A percentile compares a stretch with the other conserved stretches of the same genome.
Evolutionary conservation across 2,329 filamentous ascomycete species (phyloP).

Genomic region (Drechslerella stenobrocha): DNA sequence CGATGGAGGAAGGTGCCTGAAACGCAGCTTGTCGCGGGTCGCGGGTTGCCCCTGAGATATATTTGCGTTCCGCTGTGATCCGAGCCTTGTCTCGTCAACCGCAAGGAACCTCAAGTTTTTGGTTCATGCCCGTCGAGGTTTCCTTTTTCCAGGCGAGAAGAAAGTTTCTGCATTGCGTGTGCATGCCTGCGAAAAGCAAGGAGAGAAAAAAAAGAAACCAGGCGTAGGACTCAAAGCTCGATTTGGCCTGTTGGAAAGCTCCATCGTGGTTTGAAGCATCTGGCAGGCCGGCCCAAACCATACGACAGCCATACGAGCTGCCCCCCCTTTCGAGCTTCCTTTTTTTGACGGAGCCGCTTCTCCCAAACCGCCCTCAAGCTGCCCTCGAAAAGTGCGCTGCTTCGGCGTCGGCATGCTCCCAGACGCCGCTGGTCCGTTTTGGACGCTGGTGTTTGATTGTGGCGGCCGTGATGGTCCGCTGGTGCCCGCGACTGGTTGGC

Average conservation of each 20-base stretch:
- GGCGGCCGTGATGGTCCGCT: no score
- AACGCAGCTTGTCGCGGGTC: constrained; percentile 45
- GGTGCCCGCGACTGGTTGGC: no score
- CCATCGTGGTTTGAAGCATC: constrained; percentile 6
- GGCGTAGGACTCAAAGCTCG: constrained; percentile 18
- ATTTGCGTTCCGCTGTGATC: constrained; percentile 8
- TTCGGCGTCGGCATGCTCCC: background rate
- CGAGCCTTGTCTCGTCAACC: background rate
- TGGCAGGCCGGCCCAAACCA: background rate
- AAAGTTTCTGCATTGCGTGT: background rate
- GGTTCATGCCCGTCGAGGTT: no score
- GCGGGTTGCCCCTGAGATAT: constrained; percentile 25
- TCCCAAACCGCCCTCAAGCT: background rate
- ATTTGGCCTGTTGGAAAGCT: constrained; percentile 5
- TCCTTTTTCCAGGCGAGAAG: no score
- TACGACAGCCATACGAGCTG: constrained; percentile 4
- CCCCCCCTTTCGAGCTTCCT: constrained; percentile 12
- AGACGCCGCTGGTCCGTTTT: no score
- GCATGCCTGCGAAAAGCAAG: background rate
- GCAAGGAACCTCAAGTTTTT: no score
- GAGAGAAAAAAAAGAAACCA: background rate
- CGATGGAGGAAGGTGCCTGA: constrained; percentile 17
- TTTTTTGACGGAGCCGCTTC: constrained; percentile 5
- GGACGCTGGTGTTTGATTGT: no score
- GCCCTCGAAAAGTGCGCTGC: background rate